These are phyloP conservation scores for Claviceps spartinae DNA, from an alignment of 2,329 filamentous ascomycete species.

Conservation along the genomic window DNA sequence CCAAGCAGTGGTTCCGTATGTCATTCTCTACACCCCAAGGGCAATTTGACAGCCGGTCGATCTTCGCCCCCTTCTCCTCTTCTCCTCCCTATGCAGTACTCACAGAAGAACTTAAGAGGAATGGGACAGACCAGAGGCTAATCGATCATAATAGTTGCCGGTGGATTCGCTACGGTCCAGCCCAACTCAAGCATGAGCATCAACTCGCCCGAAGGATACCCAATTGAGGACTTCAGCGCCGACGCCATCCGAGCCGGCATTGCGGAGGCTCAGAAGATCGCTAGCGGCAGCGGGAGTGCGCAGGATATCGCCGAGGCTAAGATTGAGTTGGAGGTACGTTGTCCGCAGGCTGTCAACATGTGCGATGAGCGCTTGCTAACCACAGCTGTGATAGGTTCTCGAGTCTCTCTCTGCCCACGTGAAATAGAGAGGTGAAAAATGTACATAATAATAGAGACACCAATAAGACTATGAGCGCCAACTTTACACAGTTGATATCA, in stretches of 20 bases:
- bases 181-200: conserved; percentile 91
- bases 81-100: neutral
- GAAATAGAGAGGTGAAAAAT: conserved; percentile 49
- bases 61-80: neutral
- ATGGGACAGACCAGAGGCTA: conserved; percentile 1
- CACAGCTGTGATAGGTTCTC: conserved; percentile 44
- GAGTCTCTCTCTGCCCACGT: conserved; percentile 70
- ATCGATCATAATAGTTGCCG: conserved; percentile 54
- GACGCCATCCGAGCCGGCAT: conserved; percentile 85
- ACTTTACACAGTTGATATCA: conserved; percentile 24
- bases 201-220: conserved; percentile 92
- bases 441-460: conserved; percentile 28
- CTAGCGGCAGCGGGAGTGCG: conserved; percentile 79
- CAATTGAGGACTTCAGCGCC: conserved; percentile 89
- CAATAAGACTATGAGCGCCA: conserved; percentile 20
- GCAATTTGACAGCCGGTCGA: neutral
- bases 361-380: neutral
- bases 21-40: conserved; percentile 13
- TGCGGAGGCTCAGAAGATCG: conserved; percentile 90
- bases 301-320: conserved; percentile 97
- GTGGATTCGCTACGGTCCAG: conserved; percentile 94
- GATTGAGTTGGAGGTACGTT: conserved; percentile 84
- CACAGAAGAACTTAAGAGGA: neutral
- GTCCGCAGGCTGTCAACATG: neutral
- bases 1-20: conserved; percentile 98